Percentiles rank a stretch among this genome's conserved stretches.
Evolutionary conservation across 2,329 filamentous ascomycete species (phyloP).

Genomic region (Xylaria multiplex): DNA sequence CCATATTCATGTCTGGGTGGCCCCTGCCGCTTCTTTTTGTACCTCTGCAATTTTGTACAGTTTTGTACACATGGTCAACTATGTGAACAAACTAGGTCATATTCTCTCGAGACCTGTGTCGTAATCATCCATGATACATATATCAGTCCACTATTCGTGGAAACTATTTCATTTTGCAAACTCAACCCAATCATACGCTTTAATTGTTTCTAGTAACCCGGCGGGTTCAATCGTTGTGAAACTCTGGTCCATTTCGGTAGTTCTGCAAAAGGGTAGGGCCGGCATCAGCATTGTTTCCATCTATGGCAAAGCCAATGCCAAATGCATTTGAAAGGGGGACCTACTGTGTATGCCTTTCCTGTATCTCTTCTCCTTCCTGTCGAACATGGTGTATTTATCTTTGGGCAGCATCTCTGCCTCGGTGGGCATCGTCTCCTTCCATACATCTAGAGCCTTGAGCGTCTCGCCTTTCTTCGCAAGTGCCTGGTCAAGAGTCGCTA

Average conservation of each 20-base stretch:
- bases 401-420: slow-evolving; percentile 94
- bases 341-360: slow-evolving; percentile 97
- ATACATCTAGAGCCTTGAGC: slow-evolving; percentile 82
- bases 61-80: slow-evolving; percentile 33
- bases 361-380: slow-evolving; percentile 94
- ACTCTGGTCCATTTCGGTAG: slow-evolving; percentile 94
- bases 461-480: slow-evolving; percentile 77
- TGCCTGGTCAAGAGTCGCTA: slow-evolving; percentile 82
- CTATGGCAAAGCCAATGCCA: not conserved
- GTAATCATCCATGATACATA: not conserved
- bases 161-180: not conserved
- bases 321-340: slow-evolving; percentile 51
- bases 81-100: slow-evolving; percentile 12
- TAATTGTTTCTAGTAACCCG: slow-evolving; percentile 75
- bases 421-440: slow-evolving; percentile 95
- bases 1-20: slow-evolving; percentile 9
- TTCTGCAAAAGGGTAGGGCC: slow-evolving; percentile 60
- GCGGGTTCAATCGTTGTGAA: slow-evolving; percentile 91
- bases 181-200: not conserved
- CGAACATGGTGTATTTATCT: slow-evolving; percentile 99
- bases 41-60: slow-evolving; percentile 27
- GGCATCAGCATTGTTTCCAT: slow-evolving; percentile 22
- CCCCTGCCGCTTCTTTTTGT: slow-evolving; percentile 2
- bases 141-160: not conserved
- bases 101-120: not conserved